Conservation (phyloP, 345 rosid species). For the Bruguiera gymnorhiza region DNA sequence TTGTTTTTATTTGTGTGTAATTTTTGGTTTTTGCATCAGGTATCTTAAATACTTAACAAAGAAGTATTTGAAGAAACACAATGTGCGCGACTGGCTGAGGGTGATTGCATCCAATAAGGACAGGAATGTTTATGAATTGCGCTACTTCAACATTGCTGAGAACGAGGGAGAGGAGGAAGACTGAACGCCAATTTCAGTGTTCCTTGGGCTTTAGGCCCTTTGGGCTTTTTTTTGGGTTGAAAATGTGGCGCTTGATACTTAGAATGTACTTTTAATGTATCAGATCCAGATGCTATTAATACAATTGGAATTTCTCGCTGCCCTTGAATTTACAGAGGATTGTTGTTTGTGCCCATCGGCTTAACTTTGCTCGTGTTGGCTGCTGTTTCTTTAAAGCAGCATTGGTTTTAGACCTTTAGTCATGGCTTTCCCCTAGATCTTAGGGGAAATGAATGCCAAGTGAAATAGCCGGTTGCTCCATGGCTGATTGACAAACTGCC, state of each 20-base stretch:
- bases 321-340: not conserved
- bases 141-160: conserved; percentile 33
- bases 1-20: no score
- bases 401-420: no score
- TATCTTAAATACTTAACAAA: conserved; percentile 32
- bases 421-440: no score
- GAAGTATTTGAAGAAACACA: conserved; percentile 34
- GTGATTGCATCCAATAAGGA: conserved; percentile 35
- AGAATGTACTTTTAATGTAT: not conserved
- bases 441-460: no score
- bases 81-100: conserved; percentile 32
- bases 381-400: no score
- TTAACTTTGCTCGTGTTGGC: no score
- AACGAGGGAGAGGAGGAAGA: conserved; percentile 29
- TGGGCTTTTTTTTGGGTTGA: not conserved
- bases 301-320: conserved; percentile 7
- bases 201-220: not conserved
- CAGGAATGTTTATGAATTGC: conserved; percentile 27
- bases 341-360: not conserved
- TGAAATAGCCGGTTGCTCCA: no score
- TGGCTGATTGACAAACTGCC: no score
- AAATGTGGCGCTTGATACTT: conserved; percentile 16
- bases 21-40: not conserved
- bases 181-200: conserved; percentile 5
- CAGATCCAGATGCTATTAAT: conserved; percentile 4